Base-by-base conservation (phyloP, 2,329 filamentous ascomycete genomes). In the Venturia oleaginea region DNA sequence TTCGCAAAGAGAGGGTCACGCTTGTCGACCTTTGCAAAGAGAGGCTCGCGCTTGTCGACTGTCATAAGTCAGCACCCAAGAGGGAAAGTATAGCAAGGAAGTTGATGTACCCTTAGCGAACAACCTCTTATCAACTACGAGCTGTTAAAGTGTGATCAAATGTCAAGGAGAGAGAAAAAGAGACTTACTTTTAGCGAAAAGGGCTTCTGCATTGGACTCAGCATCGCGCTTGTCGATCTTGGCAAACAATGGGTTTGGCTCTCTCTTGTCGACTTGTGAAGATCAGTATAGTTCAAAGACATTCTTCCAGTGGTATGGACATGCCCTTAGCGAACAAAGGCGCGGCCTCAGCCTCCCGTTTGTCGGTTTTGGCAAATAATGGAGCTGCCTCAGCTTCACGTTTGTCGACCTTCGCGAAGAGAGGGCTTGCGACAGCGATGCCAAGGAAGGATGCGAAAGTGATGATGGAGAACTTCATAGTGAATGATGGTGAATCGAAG, bases 221-320 rank as follows among this genome's bases (percentile, higher is more conserved):
- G 59, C 59, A 19, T 60, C 42, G 13, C 61, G 61, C 43, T 62
- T 62, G 30, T 62, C 61, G 40, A 62, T 32, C 17, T 55, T 55
- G n/a, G 63, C 63, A 38, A 64, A 64, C 7, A 64, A 19, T 8
- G 63, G 63, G 32, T 64, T 40, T 34, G 62, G 30, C 60, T 62
- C 60, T 37, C 60, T 40, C 27, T 62, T 51, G 30, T 64, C 46
- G 46, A 64, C 62, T 57, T 22, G 1, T 19, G 30, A 15, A 17
- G 42, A 17, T 61, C 7, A 61, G 59, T 37, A 42, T 2, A 30
- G 4, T 13, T 5, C 4, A 22, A 4, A 37, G n/a, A n/a, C 17
- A 32, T 37, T 15, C 4, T 34, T 8, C 4, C 15, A 7, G 30
- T 15, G 15, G 13, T 27, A 22, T 27, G 13, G 27, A 32, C 30